Evolutionary conservation across 163 green algal species (phyloP), one percentile per base, ranked within the genome.

Genomic region (Chlamydomonas reinhardtii): DNA sequence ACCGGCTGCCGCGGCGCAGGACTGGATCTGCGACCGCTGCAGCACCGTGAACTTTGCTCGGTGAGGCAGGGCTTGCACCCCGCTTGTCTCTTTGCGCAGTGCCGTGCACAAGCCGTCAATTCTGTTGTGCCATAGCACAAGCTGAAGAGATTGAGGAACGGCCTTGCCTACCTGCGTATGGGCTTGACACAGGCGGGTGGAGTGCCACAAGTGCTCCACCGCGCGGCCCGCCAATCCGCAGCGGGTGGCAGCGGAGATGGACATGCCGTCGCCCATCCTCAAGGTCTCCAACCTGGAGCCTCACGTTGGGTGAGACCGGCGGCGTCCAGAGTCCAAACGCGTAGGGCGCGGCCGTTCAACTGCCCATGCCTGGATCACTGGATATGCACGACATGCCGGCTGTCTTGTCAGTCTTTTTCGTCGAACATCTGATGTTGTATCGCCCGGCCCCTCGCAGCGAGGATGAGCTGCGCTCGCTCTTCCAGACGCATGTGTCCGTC

Each of bases 161-260:
- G 39, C 39, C 8, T 5, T 48, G 39, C 39, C 39, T 48, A 8
- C 39, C 39, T 5, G 39, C 39, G 5, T 48, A 8, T 8, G 39
- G 39, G 39, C 5, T 54, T 56, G 25, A 27, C 43, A 65, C 87
- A 95, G 93, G 77, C 92, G 93, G 25, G 27, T 87, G 5, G 92
- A 94, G 74, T 96, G 93, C 86, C 94, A 95, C 81, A 92, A 96
- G 81, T 96, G 93, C 90, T 91, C 70, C 64, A 84, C 84, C 20
- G 73, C 77, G 20, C 83, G 91, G 11, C 88, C 84, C 22, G 81
- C 74, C 48, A 82, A 89, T n/a, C 80, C 87, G 4, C 84, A 89
- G 37, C 83, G 86, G 9, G 88, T 94, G 16, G 72, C 34, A 0
- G 32, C 56, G 1, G 91, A 92, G 32, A 52, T 81, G 0, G 87